Base-by-base conservation (phyloP, 768 basidiomycete genomes). In the Glaciozyma antarctica region DNA sequence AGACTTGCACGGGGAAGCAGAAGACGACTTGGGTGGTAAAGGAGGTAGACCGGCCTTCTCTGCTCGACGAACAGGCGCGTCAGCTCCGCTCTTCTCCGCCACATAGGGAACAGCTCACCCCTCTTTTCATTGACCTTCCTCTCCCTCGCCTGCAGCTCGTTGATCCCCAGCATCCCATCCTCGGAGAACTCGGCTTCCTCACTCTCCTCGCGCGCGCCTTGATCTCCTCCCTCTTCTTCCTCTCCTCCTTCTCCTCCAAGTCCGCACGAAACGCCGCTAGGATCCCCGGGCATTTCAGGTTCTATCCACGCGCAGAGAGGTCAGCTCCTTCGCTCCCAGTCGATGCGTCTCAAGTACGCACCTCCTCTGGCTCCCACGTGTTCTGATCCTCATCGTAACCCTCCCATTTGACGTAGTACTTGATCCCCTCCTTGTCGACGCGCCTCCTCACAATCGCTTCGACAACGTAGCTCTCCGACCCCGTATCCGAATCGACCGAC, bases 401-500 rank as follows among this genome's bases (percentile, higher is more conserved):
- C 47, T 62, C 38, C 67, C 67, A 68, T 54, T 68, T 68, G 57
- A 68, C 58, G 17, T 62, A 41, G 32, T 64, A 68, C 15, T 52
- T 32, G 4, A 32, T 22, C 1, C 16, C 28, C 10, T 48, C 0
- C 7, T 38, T 45, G 28, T 62, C 67, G 22, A 16, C 62, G 19
- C 67, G 63, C 9, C 63, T 58, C 0, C 56, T 56, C 12, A 44
- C 22, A 30, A 68, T 60, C 21, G 57, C 63, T 53, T 68, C 63
- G 22, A 68, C 67, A 26, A 59, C 52, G 63, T 68, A 68, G 38
- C 38, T 41, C 38, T 41, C 38, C 38, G 38, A 41, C 8, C 38
- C 38, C 38, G 8, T 41, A 2, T 41, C 38, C 38, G 38, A 41
- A 12, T 41, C 38, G 38, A 41, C 38, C 2, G 38, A 41, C 10